A percentile compares a stretch with the other conserved stretches of the same genome.
Evolutionary conservation across 192 early-diverging fungal species (phyloP).

Genomic region (Thoreauomyces humboldtii): DNA sequence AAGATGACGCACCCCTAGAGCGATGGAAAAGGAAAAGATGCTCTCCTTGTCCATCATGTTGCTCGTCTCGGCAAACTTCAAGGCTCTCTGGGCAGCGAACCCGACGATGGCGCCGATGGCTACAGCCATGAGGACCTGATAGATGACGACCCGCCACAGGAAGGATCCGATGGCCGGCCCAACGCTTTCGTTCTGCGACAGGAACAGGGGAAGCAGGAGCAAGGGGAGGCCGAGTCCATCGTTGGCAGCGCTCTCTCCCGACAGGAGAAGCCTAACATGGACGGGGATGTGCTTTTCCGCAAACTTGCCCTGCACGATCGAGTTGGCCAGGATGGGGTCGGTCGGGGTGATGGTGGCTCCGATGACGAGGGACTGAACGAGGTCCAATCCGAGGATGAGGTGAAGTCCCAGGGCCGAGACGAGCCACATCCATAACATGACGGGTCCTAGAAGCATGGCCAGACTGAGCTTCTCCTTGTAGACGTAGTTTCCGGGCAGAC

Average conservation of each 20-base stretch:
- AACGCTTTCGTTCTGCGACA: conserved; percentile 28
- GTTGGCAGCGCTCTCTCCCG: conserved; percentile 72
- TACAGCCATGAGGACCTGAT: conserved; percentile 4
- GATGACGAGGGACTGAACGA: conserved; percentile 67
- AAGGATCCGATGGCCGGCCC: conserved; percentile 2
- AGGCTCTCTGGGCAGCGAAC: conserved; percentile 55
- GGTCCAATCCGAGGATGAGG: conserved; percentile 35
- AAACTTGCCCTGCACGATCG: conserved; percentile 92
- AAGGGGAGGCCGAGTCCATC: conserved; percentile 70
- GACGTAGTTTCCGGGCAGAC: conserved; percentile 48
- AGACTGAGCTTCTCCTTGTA: conserved; percentile 63
- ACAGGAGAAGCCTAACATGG: conserved; percentile 38
- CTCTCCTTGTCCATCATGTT: conserved; percentile 83
- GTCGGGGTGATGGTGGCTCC: conserved; percentile 86
- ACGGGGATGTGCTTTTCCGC: conserved; percentile 84
- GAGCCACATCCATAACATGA: conserved; percentile 81
- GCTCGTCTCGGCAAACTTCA: conserved; percentile 64
- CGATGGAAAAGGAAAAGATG: conserved; percentile 77
- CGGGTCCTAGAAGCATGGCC: conserved; percentile 68
- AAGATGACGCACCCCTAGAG: conserved; percentile 47
- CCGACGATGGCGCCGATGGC: conserved; percentile 69
- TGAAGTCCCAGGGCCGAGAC: conserved; percentile 64
- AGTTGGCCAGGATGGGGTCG: conserved; percentile 85
- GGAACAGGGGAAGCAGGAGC: conserved; percentile 54
- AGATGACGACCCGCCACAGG: neutral